These are phyloP conservation scores for Gillenia trifoliata DNA, from an alignment of 306 rosid species.

Conservation along the genomic window DNA sequence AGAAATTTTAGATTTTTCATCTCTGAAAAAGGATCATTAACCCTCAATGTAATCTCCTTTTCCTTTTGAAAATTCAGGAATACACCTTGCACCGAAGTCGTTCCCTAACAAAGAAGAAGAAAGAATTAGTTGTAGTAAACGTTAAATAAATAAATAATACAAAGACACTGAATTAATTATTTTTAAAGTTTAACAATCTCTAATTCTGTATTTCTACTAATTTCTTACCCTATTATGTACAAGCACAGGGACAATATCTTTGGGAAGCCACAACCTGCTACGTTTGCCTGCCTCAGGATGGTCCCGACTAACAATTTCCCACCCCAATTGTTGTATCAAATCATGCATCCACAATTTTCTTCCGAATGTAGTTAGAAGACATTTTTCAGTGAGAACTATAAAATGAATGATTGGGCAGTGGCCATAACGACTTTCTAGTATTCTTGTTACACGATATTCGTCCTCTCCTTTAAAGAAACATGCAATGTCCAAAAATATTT, in stretches of 20 bases:
- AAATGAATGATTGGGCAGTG: background rate
- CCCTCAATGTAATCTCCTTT: background rate
- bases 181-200: background rate
- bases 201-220: background rate
- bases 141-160: background rate
- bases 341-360: slow-evolving; percentile 13
- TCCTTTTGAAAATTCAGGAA: background rate
- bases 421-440: slow-evolving; percentile 1
- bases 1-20: background rate
- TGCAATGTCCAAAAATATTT: slow-evolving; percentile 18
- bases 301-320: slow-evolving; percentile 4
- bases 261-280: slow-evolving; percentile 20
- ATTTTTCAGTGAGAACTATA: slow-evolving; percentile 10
- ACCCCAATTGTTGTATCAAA: slow-evolving; percentile 19
- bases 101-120: slow-evolving; percentile 1
- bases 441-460: slow-evolving; percentile 1
- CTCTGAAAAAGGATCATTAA: background rate
- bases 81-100: background rate
- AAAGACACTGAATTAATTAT: background rate
- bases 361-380: background rate
- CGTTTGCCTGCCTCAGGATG: background rate
- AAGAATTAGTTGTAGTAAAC: background rate
- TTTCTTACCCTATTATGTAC: background rate
- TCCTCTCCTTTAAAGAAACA: slow-evolving; percentile 19
- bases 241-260: background rate